phyloP scores from a whole-genome alignment of 2,329 filamentous ascomycete genomes.

The Colletotrichum sansevieriae region DNA sequence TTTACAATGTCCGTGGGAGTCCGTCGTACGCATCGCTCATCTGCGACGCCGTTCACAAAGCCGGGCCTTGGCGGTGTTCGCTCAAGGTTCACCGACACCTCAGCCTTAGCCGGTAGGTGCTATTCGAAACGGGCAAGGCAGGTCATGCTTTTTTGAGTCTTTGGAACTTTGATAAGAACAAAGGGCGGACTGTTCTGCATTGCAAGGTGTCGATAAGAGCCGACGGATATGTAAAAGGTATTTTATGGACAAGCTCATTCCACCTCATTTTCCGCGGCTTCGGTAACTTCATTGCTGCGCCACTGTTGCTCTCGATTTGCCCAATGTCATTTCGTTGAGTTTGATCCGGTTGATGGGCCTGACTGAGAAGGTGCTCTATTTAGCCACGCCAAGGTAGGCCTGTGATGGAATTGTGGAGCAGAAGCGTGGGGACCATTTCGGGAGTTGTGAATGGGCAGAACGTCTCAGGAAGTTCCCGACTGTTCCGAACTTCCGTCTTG shows the following conservation, averaged over 20 bases:
- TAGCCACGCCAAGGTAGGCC: slow-evolving; percentile 6
- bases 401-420: background rate
- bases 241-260: too few species aligned
- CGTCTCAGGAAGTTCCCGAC: slow-evolving; percentile 14
- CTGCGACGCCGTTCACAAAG: background rate
- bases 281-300: too few species aligned
- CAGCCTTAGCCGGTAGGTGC: background rate
- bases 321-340: background rate
- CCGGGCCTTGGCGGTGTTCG: background rate
- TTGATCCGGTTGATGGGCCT: background rate
- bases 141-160: background rate
- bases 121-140: background rate
- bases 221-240: too few species aligned
- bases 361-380: background rate
- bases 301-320: too few species aligned
- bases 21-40: background rate
- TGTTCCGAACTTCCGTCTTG: slow-evolving; percentile 3
- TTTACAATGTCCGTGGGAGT: background rate
- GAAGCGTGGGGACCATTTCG: background rate
- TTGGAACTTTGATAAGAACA: background rate
- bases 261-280: too few species aligned
- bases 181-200: background rate
- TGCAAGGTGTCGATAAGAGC: too few species aligned
- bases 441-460: background rate
- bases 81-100: background rate